phyloP scores from a whole-genome alignment of 345 rosid species.

The Eutrema heterophyllum region DNA sequence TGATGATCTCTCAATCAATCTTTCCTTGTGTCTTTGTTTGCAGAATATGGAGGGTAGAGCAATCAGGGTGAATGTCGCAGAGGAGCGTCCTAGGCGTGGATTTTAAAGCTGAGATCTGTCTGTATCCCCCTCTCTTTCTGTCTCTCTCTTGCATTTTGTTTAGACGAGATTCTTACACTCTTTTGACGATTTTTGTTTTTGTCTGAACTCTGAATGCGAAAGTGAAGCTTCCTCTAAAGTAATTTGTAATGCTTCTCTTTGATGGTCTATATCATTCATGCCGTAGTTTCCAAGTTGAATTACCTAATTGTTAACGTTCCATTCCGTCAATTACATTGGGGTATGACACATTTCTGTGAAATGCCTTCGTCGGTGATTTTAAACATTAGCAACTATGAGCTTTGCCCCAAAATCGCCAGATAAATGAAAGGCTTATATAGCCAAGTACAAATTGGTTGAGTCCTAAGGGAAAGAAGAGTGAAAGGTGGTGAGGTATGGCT shows the following conservation, averaged over 20 bases:
- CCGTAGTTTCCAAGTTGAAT: background rate
- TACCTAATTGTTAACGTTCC: background rate
- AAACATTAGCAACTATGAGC: background rate
- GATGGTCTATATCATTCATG: background rate
- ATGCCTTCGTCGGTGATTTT: background rate
- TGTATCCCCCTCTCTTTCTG: background rate
- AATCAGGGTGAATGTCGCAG: constrained; percentile 82
- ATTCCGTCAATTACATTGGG: background rate
- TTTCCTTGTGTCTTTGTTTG: constrained; percentile 13
- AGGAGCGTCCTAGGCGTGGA: constrained; percentile 68
- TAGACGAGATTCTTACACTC: constrained; percentile 28
- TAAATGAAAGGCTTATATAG: background rate
- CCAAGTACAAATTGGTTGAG: background rate
- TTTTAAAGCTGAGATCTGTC: constrained; percentile 36
- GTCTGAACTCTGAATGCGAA: constrained; percentile 19
- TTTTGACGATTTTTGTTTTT: constrained; percentile 22
- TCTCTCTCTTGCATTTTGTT: constrained; percentile 18
- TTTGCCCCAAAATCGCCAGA: background rate
- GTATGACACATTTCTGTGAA: background rate
- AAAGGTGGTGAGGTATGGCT: too few species aligned
- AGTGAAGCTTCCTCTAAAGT: constrained; percentile 14
- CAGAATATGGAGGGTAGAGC: constrained; percentile 92
- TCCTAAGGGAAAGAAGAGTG: too few species aligned
- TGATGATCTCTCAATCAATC: background rate
- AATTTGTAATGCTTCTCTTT: background rate